These are phyloP conservation scores for Colletotrichum sp. DNA, from an alignment of 2,329 filamentous ascomycete species.

Conservation along the genomic window DNA sequence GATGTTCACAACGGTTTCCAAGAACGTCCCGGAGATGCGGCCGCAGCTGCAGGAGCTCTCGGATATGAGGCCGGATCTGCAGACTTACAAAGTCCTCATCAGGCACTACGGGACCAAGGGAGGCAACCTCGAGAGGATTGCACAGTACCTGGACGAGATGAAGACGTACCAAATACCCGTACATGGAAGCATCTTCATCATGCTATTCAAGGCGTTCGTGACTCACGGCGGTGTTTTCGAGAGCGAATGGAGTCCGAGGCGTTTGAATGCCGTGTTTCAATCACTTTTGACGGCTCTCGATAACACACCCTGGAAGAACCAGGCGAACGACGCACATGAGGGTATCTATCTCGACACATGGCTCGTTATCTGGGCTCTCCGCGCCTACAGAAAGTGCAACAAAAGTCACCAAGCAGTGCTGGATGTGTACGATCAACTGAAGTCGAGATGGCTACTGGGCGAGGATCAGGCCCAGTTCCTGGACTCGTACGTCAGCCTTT, in stretches of 20 bases:
- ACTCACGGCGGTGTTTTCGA: slow-evolving; percentile 68
- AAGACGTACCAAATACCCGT: slow-evolving; percentile 68
- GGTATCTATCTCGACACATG: slow-evolving; percentile 61
- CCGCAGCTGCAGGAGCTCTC: slow-evolving; percentile 63
- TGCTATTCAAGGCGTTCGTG: slow-evolving; percentile 83
- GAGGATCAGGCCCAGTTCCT: slow-evolving; percentile 49
- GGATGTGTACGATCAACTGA: slow-evolving; percentile 58
- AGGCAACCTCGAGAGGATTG: slow-evolving; percentile 76
- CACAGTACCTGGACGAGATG: slow-evolving; percentile 82
- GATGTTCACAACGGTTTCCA: slow-evolving; percentile 61
- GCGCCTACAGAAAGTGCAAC: slow-evolving; percentile 66
- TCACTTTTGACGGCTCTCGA: slow-evolving; percentile 66
- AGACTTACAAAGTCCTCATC: slow-evolving; percentile 82
- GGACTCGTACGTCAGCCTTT: slow-evolving; percentile 47
- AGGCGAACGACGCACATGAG: slow-evolving; percentile 29
- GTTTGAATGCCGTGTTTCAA: slow-evolving; percentile 72
- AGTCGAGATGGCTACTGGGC: slow-evolving; percentile 51
- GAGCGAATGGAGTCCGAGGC: slow-evolving; percentile 73
- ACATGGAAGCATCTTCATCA: slow-evolving; percentile 78
- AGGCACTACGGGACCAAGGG: slow-evolving; percentile 72
- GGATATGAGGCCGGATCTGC: slow-evolving; percentile 74
- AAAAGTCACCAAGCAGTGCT: slow-evolving; percentile 56
- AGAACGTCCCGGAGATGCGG: slow-evolving; percentile 60
- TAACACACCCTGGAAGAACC: slow-evolving; percentile 26
- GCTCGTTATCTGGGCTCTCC: slow-evolving; percentile 65